Conservation (phyloP, 495 filamentous ascomycete species). For the Daldinia loculata region DNA sequence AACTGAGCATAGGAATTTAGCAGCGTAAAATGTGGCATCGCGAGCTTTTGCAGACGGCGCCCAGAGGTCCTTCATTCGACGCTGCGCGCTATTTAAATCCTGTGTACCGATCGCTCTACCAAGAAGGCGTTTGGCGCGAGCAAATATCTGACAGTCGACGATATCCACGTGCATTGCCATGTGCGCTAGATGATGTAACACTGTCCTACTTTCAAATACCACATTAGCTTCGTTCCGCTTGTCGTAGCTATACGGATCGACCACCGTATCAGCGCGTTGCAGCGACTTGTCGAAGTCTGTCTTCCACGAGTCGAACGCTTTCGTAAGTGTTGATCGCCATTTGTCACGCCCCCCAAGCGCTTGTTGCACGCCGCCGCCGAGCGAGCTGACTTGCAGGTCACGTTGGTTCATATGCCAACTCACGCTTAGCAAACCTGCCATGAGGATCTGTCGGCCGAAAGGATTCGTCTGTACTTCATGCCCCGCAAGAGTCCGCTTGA, state of each 20-base stretch:
- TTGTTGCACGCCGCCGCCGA: conserved; percentile 74
- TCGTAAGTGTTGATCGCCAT: conserved; percentile 87
- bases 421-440: conserved; percentile 92
- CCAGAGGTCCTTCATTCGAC: conserved; percentile 89
- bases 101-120: conserved; percentile 84
- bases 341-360: conserved; percentile 90
- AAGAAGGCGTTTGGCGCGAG: conserved; percentile 81
- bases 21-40: conserved; percentile 92
- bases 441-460: conserved; percentile 93
- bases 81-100: conserved; percentile 81
- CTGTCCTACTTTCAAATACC: conserved; percentile 84
- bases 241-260: conserved; percentile 58
- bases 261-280: conserved; percentile 53
- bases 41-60: conserved; percentile 90
- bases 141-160: conserved; percentile 97
- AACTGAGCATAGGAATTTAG: conserved; percentile 85
- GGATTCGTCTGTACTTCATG: conserved; percentile 91
- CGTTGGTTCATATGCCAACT: conserved; percentile 98
- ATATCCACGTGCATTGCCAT: conserved; percentile 99
- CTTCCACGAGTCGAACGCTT: conserved; percentile 95
- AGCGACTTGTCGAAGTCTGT: conserved; percentile 88
- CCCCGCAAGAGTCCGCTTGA: conserved; percentile 88
- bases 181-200: conserved; percentile 92
- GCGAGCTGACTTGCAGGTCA: conserved; percentile 90
- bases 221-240: conserved; percentile 71